These are phyloP conservation scores for Passalora sequoiae DNA, from an alignment of 2,329 filamentous ascomycete species.

Conservation along the genomic window DNA sequence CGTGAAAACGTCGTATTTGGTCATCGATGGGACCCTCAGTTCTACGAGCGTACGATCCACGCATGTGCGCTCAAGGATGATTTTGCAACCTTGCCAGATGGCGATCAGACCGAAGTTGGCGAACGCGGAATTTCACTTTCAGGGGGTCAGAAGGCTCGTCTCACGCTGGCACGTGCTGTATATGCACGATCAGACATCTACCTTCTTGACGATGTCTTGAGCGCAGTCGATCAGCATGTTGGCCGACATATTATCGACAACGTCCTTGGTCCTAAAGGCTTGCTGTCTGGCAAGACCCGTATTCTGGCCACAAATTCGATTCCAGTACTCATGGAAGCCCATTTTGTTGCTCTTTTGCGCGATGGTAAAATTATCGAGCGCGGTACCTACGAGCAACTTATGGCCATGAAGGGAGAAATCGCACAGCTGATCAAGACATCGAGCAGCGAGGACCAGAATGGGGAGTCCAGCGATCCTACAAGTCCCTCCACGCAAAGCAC, in stretches of 20 bases:
- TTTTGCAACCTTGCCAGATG: slow-evolving; percentile 86
- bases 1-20: slow-evolving; percentile 97
- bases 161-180: slow-evolving; percentile 87
- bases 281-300: slow-evolving; percentile 79
- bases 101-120: slow-evolving; percentile 92
- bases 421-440: slow-evolving; percentile 75
- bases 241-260: slow-evolving; percentile 92
- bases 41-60: slow-evolving; percentile 88
- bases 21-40: slow-evolving; percentile 84
- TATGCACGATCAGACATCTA: slow-evolving; percentile 97
- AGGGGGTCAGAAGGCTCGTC: slow-evolving; percentile 89
- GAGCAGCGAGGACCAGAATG: slow-evolving; percentile 43
- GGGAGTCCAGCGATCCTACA: slow-evolving; percentile 18
- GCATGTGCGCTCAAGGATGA: slow-evolving; percentile 89
- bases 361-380: slow-evolving; percentile 79
- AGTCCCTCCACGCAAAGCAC: slow-evolving; percentile 35
- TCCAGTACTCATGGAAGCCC: slow-evolving; percentile 78
- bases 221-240: slow-evolving; percentile 97
- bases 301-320: slow-evolving; percentile 95
- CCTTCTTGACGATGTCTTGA: slow-evolving; percentile 86
- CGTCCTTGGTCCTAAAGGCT: slow-evolving; percentile 77
- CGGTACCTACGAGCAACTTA: slow-evolving; percentile 83
- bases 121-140: slow-evolving; percentile 95
- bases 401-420: slow-evolving; percentile 91
- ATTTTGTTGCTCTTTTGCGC: slow-evolving; percentile 79